These are phyloP conservation scores for Arabidopsis suecica DNA, from an alignment of 345 rosid species.

Conservation along the genomic window DNA sequence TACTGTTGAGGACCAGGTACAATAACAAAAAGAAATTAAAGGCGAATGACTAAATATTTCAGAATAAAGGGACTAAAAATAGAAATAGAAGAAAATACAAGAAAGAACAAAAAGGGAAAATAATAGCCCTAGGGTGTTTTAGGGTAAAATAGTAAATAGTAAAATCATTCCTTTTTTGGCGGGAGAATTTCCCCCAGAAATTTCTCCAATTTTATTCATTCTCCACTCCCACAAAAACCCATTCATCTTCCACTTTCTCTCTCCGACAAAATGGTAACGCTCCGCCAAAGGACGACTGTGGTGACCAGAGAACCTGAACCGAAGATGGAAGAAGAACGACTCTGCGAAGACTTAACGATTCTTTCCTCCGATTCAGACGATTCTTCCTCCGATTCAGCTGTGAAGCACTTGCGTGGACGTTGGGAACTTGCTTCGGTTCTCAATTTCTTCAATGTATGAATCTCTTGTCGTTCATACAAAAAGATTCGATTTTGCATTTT, in stretches of 20 bases:
- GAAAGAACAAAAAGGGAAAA: background rate
- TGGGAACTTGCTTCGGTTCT: constrained; percentile 97
- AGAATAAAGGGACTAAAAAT: background rate
- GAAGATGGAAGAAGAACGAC: constrained; percentile 12
- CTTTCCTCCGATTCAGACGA: constrained; percentile 34
- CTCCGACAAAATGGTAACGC: constrained; percentile 47
- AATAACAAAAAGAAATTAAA: background rate
- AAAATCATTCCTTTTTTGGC: constrained; percentile 21
- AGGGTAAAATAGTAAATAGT: constrained; percentile 18
- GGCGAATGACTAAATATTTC: background rate
- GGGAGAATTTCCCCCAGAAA: constrained; percentile 32
- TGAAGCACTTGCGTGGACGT: constrained; percentile 62
- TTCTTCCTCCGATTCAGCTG: constrained; percentile 46
- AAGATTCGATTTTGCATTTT: constrained; percentile 15
- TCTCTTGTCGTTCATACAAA: background rate
- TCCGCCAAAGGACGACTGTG: constrained; percentile 39
- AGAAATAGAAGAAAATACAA: background rate
- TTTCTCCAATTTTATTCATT: constrained; percentile 8
- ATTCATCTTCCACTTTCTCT: constrained; percentile 21
- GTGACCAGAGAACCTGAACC: constrained; percentile 26
- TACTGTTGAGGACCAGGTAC: no score
- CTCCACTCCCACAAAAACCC: constrained; percentile 28
- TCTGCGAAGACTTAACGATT: constrained; percentile 34
- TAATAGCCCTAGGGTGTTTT: constrained; percentile 7
- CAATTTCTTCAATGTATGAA: constrained; percentile 69